A percentile compares a stretch with the other conserved stretches of the same genome.
Evolutionary conservation across 177 flowering plant species (phyloP).

Genomic region (Vitis hybrid): DNA sequence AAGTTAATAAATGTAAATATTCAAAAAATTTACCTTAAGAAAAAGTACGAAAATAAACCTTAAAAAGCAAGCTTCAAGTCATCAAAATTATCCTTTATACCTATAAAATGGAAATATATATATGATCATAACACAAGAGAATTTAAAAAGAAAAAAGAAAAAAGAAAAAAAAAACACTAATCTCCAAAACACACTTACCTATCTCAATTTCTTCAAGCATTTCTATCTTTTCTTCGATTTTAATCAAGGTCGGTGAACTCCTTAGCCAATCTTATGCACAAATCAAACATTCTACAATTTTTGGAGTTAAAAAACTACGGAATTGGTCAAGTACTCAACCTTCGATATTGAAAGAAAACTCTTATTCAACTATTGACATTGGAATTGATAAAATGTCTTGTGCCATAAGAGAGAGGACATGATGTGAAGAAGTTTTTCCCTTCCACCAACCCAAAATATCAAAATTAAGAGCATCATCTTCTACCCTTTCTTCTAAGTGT

Average conservation of each 20-base stretch:
- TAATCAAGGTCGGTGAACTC: not conserved
- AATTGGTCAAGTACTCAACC: not conserved
- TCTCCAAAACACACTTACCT: no score
- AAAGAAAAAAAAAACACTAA: no score
- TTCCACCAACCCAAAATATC: slow-evolving; percentile 4
- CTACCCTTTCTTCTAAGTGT: not conserved
- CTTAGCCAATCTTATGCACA: slow-evolving; percentile 3
- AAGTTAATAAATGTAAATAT: no score
- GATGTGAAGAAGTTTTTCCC: not conserved
- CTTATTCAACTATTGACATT: not conserved
- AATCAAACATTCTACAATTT: not conserved
- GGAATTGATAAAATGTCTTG: slow-evolving; percentile 1
- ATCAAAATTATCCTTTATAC: no score
- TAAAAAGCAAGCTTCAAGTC: no score
- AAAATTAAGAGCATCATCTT: not conserved
- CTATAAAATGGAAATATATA: no score
- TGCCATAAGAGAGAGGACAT: not conserved
- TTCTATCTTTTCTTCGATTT: not conserved
- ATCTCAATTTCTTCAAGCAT: not conserved
- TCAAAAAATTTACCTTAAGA: no score
- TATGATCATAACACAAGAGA: no score
- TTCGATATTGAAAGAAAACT: not conserved
- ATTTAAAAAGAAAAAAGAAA: no score
- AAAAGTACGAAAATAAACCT: no score
- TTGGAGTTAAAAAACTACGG: slow-evolving; percentile 9